Evolutionary conservation across 306 rosid genomes (phyloP), one percentile per base, ranked within the genome.

Genomic region (Potentilla sterilis): DNA sequence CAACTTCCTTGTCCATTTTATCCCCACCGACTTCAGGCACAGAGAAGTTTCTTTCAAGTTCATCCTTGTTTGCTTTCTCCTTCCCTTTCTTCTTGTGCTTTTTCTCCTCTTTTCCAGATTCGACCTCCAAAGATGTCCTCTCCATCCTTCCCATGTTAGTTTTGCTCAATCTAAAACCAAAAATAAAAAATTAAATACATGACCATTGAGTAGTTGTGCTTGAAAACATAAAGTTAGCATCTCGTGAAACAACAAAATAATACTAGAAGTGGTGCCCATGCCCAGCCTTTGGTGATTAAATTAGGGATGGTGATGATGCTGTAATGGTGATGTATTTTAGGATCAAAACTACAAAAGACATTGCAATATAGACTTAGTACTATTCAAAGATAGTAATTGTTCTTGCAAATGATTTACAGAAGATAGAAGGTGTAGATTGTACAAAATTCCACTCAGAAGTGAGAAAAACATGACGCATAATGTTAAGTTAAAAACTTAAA

Each of bases 41-140:
- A 11, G 65, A 22, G 0, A 46, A 65, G 12, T 22, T 67, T 76
- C 43, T 46, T 38, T 18, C 57, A 24, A 49, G 67, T 67, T 58
- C 67, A 55, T 40, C 37, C 38, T 24, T 66, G 28, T 54, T 55
- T 1, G 2, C 61, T 55, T 55, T 22, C 32, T 21, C 43, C 37
- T 76, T 66, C 74, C 48, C 14, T 6, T 67, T 67, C 67, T 67
- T 42, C 67, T 41, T 76, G 41, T 28, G 47, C 64, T 5, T 51
- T 75, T 48, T 47, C 55, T 52, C 55, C 38, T 55, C 76, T 55
- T 72, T 72, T 55, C 76, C 32, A 7, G 67, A 63, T 38, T 55
- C 74, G 46, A 68, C 32, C 40, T 49, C 67, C 67, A 55, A 67
- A 15, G 42, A 41, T 19, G 7, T 77, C 19, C 7, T 41, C 18